Base-by-base conservation (phyloP, 2,329 filamentous ascomycete genomes). In the Trichoderma aggressivum region DNA sequence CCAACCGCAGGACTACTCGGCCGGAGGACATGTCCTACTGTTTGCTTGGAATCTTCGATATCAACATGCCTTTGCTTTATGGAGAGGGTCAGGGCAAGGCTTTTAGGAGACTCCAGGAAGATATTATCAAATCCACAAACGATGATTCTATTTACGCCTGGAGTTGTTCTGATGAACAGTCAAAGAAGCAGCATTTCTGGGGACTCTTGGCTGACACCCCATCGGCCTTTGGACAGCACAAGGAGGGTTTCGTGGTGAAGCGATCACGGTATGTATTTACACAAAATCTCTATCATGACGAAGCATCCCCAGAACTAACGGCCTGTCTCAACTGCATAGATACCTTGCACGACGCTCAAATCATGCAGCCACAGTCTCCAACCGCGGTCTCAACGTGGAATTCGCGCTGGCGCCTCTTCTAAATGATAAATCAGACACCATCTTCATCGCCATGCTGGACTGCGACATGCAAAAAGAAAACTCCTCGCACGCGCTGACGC, bases 61-160 rank as follows among this genome's bases (percentile, higher is more conserved):
- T 81, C 53, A 77, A 79, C 53, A 81, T 81, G 76, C 76, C 79
- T 5, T 70, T 81, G 7, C 73, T 81, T 0, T 80, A 80, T 16
- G 78, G 79, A 4, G 78, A 81, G 60, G 79, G 79, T 0, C 74
- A 72, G 30, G 66, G 32, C 26, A 77, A 78, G 26, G 76, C 77
- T 1, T 78, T 78, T 70, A 76, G 74, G 43, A 63, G 77, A 8
- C 61, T 78, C 1, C 77, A 78, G 36, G 75, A 77, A n/a, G 77
- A 78, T 47, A 78, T 78, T 8, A 75, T 79, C 7, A 76, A 74
- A 28, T 77, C 77, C 5, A 77, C 75, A 1, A 74, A 76, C 12
- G 77, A 79, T 34, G 77, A 79, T 16, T 77, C 77, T 18, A 76
- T 79, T 14, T 79, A 75, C n/a, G 77, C 76, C 2, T 78, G 77